Evolutionary conservation across 2,329 filamentous ascomycete genomes (phyloP).

Genomic region (Diaporthe batatas): DNA sequence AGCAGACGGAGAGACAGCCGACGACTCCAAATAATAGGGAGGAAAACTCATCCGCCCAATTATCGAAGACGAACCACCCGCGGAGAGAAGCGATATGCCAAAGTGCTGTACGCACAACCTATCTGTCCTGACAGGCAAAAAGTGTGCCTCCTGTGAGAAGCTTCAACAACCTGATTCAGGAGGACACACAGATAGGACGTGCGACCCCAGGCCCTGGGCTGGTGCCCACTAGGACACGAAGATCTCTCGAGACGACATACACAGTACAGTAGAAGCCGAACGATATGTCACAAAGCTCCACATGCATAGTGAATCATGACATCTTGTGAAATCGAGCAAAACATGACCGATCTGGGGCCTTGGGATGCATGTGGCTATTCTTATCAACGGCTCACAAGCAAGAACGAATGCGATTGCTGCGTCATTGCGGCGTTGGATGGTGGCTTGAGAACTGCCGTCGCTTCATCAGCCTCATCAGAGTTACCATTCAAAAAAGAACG

Average conservation of each 20-base stretch:
- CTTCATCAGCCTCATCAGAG: background rate
- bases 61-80: background rate
- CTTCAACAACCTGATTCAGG: constrained; percentile 37
- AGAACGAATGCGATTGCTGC: background rate
- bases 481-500: background rate
- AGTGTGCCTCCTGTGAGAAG: constrained; percentile 2
- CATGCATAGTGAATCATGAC: constrained; percentile 32
- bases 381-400: background rate
- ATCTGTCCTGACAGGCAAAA: background rate
- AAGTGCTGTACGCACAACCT: background rate
- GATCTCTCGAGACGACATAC: constrained; percentile 29
- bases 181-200: constrained; percentile 19
- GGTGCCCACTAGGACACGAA: constrained; percentile 27
- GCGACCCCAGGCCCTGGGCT: constrained; percentile 10
- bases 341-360: constrained; percentile 25
- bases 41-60: background rate
- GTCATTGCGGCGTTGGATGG: constrained; percentile 1
- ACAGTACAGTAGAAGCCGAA: constrained; percentile 17
- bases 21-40: background rate
- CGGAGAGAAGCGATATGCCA: background rate
- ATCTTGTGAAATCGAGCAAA: constrained; percentile 26
- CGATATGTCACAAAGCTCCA: constrained; percentile 27
- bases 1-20: constrained; percentile 1
- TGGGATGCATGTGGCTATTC: background rate
- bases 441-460: constrained; percentile 17